Percentiles rank a stretch among this genome's conserved stretches.
These are phyloP conservation scores for Arthrobotrys pseudoclavata DNA, from an alignment of 2,329 filamentous ascomycete genomes.

Conservation along the genomic window DNA sequence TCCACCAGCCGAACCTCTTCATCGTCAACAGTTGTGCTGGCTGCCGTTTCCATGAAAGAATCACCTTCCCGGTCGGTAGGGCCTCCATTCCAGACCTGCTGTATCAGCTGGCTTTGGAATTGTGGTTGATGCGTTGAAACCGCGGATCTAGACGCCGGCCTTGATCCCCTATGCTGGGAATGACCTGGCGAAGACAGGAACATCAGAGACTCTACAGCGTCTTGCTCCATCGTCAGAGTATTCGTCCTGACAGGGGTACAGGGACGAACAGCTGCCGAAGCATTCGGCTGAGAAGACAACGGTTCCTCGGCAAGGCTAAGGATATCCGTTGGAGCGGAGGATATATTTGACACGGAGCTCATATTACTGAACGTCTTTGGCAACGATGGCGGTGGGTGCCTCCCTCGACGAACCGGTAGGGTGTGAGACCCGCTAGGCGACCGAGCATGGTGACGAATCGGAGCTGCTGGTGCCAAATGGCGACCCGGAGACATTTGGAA, in stretches of 20 bases:
- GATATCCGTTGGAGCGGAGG: slow-evolving; percentile 48
- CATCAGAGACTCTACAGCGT: slow-evolving; percentile 82
- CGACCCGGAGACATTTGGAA: slow-evolving; percentile 50
- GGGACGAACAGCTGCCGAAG: slow-evolving; percentile 44
- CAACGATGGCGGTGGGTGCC: slow-evolving; percentile 50
- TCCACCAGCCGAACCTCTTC: slow-evolving; percentile 52
- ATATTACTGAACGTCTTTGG: slow-evolving; percentile 57
- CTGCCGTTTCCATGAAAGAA: slow-evolving; percentile 64
- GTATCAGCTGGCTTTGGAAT: slow-evolving; percentile 56
- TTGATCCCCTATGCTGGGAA: slow-evolving; percentile 66
- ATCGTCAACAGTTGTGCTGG: slow-evolving; percentile 52
- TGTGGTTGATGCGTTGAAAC: slow-evolving; percentile 56
- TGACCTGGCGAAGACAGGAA: slow-evolving; percentile 86
- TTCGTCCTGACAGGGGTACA: slow-evolving; percentile 54
- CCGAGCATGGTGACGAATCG: slow-evolving; percentile 50
- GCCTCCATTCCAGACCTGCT: slow-evolving; percentile 68
- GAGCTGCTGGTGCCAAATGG: slow-evolving; percentile 53
- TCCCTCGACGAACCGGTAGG: slow-evolving; percentile 40
- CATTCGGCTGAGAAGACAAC: slow-evolving; percentile 29
- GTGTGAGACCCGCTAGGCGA: slow-evolving; percentile 45
- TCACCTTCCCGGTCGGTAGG: slow-evolving; percentile 77
- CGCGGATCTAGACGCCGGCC: slow-evolving; percentile 54
- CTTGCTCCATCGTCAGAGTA: slow-evolving; percentile 73
- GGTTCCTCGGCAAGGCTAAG: slow-evolving; percentile 43
- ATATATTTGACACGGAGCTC: slow-evolving; percentile 49